phyloP scores from a whole-genome alignment of 768 basidiomycete genomes.

The Hemileccinum impolitum region DNA sequence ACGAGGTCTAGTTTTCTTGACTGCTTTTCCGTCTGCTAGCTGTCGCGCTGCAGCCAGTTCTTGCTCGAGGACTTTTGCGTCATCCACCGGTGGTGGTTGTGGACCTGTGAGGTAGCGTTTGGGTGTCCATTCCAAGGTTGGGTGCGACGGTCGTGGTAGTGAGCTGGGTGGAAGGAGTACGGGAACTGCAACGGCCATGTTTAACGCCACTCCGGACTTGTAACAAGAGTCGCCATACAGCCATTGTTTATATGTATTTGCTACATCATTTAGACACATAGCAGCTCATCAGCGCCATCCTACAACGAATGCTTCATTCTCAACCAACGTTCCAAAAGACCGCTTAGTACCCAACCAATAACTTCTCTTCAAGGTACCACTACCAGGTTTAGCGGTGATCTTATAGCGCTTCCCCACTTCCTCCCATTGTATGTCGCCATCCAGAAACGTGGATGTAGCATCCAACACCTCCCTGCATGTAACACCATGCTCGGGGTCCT shows the following conservation, averaged over 20 bases:
- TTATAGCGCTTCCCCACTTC: conserved; percentile 30
- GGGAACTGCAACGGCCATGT: conserved; percentile 38
- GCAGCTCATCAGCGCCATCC: conserved; percentile 48
- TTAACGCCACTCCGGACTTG: not conserved
- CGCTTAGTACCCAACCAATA: conserved; percentile 51
- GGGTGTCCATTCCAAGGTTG: conserved; percentile 73
- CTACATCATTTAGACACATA: conserved; percentile 32
- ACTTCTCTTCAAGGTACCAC: conserved; percentile 38
- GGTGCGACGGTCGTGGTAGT: conserved; percentile 34
- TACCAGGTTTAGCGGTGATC: conserved; percentile 29
- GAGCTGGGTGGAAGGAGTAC: conserved; percentile 51
- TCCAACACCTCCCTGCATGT: conserved; percentile 68
- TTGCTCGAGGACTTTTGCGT: conserved; percentile 69
- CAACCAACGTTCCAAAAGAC: conserved; percentile 59
- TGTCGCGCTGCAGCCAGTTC: conserved; percentile 74
- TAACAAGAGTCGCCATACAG: not conserved
- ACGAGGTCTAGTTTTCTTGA: conserved; percentile 89
- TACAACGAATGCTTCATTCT: conserved; percentile 45
- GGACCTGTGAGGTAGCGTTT: conserved; percentile 59
- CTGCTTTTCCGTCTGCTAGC: conserved; percentile 72
- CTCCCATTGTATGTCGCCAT: conserved; percentile 43
- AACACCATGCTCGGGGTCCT: conserved; percentile 45
- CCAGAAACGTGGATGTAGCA: conserved; percentile 46
- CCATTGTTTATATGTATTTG: not conserved
- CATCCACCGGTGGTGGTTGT: conserved; percentile 80